A percentile compares a stretch with the other conserved stretches of the same genome.
phyloP scores from a whole-genome alignment of 2,329 filamentous ascomycete genomes.

The Ophiosphaerella herpotricha region DNA sequence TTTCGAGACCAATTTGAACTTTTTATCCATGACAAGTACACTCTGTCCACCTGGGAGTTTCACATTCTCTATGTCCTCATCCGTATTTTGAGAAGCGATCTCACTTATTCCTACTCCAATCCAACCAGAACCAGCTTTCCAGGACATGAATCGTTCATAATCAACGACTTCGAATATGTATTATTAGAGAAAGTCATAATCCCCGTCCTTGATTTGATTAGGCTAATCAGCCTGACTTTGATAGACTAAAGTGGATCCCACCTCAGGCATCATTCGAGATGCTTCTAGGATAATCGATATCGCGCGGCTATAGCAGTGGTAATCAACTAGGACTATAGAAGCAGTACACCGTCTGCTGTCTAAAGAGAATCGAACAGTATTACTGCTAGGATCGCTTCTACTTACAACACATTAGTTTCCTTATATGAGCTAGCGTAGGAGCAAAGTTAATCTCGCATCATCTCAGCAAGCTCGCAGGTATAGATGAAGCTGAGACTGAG shows the following conservation, averaged over 20 bases:
- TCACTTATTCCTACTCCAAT: background rate
- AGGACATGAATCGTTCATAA: background rate
- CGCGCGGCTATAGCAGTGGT: background rate
- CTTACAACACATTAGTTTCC: background rate
- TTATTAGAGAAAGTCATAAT: background rate
- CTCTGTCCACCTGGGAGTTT: background rate
- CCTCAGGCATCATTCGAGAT: background rate
- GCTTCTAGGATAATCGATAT: background rate
- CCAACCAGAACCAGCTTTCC: background rate
- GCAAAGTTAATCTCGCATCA: background rate
- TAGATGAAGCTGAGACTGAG: background rate
- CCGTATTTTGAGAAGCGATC: background rate
- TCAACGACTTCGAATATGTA: background rate
- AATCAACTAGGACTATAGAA: background rate
- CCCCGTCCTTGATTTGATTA: background rate
- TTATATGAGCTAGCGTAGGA: too few species aligned
- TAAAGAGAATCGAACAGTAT: background rate
- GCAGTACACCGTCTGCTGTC: background rate
- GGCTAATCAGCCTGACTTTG: background rate
- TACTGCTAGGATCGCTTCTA: background rate
- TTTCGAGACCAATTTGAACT: background rate
- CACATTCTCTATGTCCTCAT: background rate
- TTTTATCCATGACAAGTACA: background rate
- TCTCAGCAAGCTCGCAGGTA: background rate
- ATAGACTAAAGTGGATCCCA: background rate